These are phyloP conservation scores for Aethionema arabicum DNA, from an alignment of 345 rosid species.

Conservation along the genomic window DNA sequence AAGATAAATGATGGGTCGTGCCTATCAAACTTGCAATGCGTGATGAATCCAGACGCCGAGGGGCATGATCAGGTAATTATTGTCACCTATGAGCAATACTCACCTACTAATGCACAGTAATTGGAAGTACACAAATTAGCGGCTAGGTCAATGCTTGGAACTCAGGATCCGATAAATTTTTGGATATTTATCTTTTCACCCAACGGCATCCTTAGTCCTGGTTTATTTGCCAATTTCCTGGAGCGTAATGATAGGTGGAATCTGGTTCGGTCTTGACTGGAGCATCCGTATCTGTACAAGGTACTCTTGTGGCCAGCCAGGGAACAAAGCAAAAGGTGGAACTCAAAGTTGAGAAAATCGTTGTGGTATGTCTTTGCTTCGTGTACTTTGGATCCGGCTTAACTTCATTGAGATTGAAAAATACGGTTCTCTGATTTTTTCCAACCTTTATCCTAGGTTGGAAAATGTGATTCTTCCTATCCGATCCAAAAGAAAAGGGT, in stretches of 20 bases:
- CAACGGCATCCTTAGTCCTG: background rate
- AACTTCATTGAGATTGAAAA: background rate
- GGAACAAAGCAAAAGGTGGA: constrained; percentile 94
- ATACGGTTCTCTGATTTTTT: background rate
- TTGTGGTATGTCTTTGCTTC: constrained; percentile 51
- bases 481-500: constrained; percentile 96
- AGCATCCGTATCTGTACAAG: constrained; percentile 81
- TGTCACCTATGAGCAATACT: background rate
- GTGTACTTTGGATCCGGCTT: background rate
- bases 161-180: background rate
- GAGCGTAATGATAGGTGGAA: constrained; percentile 55
- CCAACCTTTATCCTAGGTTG: constrained; percentile 49
- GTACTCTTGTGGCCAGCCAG: constrained; percentile 78
- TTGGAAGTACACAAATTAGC: no score
- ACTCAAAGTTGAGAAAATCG: constrained; percentile 72
- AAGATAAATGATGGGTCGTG: constrained; percentile 96
- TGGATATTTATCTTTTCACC: background rate
- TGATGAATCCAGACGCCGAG: constrained; percentile 69
- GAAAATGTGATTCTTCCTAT: constrained; percentile 85
- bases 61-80: constrained; percentile 82
- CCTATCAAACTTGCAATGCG: constrained; percentile 95
- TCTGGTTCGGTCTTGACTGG: constrained; percentile 80
- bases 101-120: background rate
- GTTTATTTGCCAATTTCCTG: constrained; percentile 28
- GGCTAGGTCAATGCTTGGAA: background rate